These are phyloP conservation scores for Lepidopterella palustris DNA, from an alignment of 495 filamentous ascomycete species.

Conservation along the genomic window DNA sequence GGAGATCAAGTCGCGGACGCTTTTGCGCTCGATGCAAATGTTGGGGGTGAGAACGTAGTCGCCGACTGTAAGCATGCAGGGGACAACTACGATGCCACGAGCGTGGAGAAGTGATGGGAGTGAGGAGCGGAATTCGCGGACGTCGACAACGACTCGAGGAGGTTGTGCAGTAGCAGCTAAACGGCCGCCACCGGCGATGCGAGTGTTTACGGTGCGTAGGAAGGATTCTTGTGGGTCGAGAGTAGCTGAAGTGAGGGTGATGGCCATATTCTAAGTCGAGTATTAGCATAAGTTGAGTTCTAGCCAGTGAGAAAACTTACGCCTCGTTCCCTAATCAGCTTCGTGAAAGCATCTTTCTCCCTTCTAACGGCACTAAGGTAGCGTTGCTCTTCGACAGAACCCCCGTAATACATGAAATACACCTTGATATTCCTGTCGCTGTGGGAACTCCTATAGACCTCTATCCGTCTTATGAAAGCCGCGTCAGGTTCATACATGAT, in stretches of 20 bases:
- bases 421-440: conserved; percentile 80
- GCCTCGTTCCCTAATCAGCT: conserved; percentile 85
- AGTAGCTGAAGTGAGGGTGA: conserved; percentile 65
- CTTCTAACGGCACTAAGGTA: conserved; percentile 82
- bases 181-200: conserved; percentile 89
- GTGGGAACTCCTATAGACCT: conserved; percentile 93
- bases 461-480: conserved; percentile 89
- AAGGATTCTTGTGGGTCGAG: conserved; percentile 90
- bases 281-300: not conserved
- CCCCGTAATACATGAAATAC: conserved; percentile 93
- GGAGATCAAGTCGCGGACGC: conserved; percentile 78
- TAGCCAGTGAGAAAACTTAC: not conserved
- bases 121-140: conserved; percentile 90
- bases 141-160: conserved; percentile 90
- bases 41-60: conserved; percentile 89
- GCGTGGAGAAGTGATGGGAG: conserved; percentile 89
- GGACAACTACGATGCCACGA: conserved; percentile 74
- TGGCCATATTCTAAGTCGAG: conserved; percentile 57
- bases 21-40: conserved; percentile 93
- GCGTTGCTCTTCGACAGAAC: conserved; percentile 92
- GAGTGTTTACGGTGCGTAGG: conserved; percentile 89
- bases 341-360: conserved; percentile 93
- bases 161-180: conserved; percentile 82
- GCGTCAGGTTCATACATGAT: conserved; percentile 98
- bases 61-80: conserved; percentile 92